Evolutionary conservation across 495 filamentous ascomycete species (phyloP).

Genomic region (Daldinia grandis): DNA sequence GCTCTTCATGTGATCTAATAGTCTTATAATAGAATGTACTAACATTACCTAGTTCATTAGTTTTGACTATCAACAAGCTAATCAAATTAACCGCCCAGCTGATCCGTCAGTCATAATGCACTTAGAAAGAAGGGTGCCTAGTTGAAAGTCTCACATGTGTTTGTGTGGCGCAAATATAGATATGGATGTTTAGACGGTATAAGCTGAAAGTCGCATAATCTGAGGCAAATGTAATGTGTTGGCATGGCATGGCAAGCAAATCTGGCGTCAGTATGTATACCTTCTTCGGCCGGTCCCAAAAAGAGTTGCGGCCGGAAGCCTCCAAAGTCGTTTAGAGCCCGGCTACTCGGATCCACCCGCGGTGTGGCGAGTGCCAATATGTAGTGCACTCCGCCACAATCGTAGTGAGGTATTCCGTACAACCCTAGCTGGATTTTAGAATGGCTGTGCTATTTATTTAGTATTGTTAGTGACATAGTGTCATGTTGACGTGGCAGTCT

Average conservation of each 20-base stretch:
- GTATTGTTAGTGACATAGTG: too few species aligned
- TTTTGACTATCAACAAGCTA: slow-evolving; percentile 6
- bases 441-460: slow-evolving; percentile 29
- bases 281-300: slow-evolving; percentile 7
- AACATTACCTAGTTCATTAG: background rate
- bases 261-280: slow-evolving; percentile 20
- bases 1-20: background rate
- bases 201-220: slow-evolving; percentile 47
- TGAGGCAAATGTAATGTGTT: slow-evolving; percentile 32
- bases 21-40: slow-evolving; percentile 26
- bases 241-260: slow-evolving; percentile 12
- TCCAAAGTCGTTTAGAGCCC: slow-evolving; percentile 14
- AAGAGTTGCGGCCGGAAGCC: slow-evolving; percentile 22
- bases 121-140: slow-evolving; percentile 6
- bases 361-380: slow-evolving; percentile 40
- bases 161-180: background rate
- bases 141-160: background rate
- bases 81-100: background rate
- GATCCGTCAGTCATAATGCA: background rate
- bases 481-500: slow-evolving; percentile 41
- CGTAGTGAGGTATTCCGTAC: slow-evolving; percentile 15
- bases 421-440: background rate
- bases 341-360: slow-evolving; percentile 27
- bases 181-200: slow-evolving; percentile 17
- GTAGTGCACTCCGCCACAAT: slow-evolving; percentile 44